Base-by-base conservation (phyloP, 345 rosid species). In the Hevea brasiliensis region DNA sequence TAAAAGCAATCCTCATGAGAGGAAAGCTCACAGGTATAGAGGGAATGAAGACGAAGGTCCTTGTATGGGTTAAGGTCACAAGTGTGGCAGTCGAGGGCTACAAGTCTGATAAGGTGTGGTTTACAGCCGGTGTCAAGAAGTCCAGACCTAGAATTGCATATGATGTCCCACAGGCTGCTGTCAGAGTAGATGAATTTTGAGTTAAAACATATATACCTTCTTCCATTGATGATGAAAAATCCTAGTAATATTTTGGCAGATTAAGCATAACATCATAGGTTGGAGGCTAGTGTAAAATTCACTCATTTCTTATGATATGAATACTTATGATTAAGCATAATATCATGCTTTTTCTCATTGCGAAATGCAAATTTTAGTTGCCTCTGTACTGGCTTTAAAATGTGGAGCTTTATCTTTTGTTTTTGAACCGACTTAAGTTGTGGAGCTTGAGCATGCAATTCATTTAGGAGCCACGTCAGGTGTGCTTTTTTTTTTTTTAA, bases 11-110 rank as follows among this genome's bases (percentile, higher is more conserved):
- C n/a, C 82, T 95, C 54, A 76, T 76, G 27, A 83, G 89, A 78
- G 98, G 97, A 67, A 94, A 90, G 84, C 83, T 94, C 68, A 81
- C 89, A 56, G 81, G 85, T 4, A 90, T 92, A 0, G 99, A 95
- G 81, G 99, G 99, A 58, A 89, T 92, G 96, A 95, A 95, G 89
- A 95, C 98, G 3, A 92, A 95, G 83, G 90, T 89, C 41, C 85
- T 95, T 2, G 97, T 95, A 10, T 92, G 97, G 98, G 97, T 91
- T 51, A 92, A 95, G 82, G 88, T 95, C 65, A 88, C 99, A 6
- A 78, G 85, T 23, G 79, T 95, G n/a, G 72, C 96, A 3, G 84
- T 89, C 0, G 99, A 90, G 80, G 80, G 89, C 76, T 85, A 76
- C 44, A 92, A 91, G 74, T 91, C 99, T 2, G 98, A 95, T 77